Evolutionary conservation across 768 basidiomycete genomes (phyloP).

Genomic region (Leucocoprinus birnbaumii): DNA sequence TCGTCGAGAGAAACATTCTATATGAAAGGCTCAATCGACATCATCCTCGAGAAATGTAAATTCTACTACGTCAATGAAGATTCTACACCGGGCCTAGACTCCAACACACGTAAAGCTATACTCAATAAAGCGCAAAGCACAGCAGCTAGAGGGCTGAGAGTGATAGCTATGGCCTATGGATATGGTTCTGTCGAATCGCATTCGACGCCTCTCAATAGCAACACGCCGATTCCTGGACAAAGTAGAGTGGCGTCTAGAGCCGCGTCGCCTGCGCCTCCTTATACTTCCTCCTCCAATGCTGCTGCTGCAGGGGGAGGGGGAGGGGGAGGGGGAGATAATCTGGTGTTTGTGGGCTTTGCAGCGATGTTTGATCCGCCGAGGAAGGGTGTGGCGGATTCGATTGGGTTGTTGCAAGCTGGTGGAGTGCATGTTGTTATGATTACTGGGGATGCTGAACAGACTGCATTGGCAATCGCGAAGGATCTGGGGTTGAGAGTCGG

Average conservation of each 20-base stretch:
- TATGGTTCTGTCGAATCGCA: constrained; percentile 53
- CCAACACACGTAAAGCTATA: constrained; percentile 64
- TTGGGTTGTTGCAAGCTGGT: constrained; percentile 74
- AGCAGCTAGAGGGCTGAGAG: constrained; percentile 75
- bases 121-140: constrained; percentile 66
- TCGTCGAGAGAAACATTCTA: constrained; percentile 80
- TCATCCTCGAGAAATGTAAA: constrained; percentile 80
- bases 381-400: constrained; percentile 89
- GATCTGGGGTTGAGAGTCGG: constrained; percentile 80
- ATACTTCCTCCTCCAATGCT: not conserved
- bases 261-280: constrained; percentile 21
- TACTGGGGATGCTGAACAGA: constrained; percentile 91
- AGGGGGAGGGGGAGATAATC: constrained; percentile 40
- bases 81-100: constrained; percentile 81
- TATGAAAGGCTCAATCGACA: constrained; percentile 90
- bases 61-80: constrained; percentile 88
- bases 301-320: not conserved
- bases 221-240: constrained; percentile 8
- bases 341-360: constrained; percentile 91
- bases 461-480: constrained; percentile 85
- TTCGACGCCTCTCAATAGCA: constrained; percentile 14
- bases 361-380: constrained; percentile 96
- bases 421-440: constrained; percentile 99
- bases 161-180: constrained; percentile 92
- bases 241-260: constrained; percentile 27